Evolutionary conservation across 2,329 filamentous ascomycete genomes (phyloP).

Genomic region (Calonectria honghensis): DNA sequence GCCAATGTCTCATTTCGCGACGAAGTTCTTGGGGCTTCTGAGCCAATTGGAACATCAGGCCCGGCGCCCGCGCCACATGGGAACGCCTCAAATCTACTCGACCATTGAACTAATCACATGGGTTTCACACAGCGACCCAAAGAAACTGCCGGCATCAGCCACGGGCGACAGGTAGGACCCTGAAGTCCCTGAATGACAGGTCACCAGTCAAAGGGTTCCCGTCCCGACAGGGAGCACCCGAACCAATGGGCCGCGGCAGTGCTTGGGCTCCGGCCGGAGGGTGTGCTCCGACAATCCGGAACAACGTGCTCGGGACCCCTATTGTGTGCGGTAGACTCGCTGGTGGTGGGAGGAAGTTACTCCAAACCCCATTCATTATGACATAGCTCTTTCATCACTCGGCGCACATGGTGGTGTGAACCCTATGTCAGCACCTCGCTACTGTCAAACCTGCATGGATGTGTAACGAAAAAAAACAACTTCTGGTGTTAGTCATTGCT

Average conservation of each 20-base stretch:
- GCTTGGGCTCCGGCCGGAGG: background rate
- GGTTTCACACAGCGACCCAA: background rate
- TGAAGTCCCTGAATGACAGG: constrained; percentile 3
- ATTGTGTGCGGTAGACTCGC: background rate
- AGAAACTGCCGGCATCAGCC: constrained; percentile 9
- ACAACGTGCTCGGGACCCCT: background rate
- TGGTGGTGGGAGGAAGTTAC: background rate
- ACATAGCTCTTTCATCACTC: background rate
- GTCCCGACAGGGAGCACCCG: background rate
- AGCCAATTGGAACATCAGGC: background rate
- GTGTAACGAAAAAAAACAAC: background rate
- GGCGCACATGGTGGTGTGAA: background rate
- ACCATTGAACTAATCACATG: background rate
- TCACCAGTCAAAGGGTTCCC: background rate
- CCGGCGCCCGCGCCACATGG: background rate
- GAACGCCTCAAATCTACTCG: background rate
- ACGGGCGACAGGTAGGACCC: background rate
- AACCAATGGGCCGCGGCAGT: too few relatives aligned
- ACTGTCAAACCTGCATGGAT: constrained; percentile 5
- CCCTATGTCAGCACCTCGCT: constrained; percentile 9
- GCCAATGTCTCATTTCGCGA: background rate
- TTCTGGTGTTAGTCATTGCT: constrained; percentile 19
- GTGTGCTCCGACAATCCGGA: constrained; percentile 6
- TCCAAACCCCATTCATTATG: background rate
- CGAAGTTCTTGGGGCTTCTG: background rate